phyloP scores from a whole-genome alignment of 2,329 filamentous ascomycete species.

The Aspergillus tubingensis region DNA sequence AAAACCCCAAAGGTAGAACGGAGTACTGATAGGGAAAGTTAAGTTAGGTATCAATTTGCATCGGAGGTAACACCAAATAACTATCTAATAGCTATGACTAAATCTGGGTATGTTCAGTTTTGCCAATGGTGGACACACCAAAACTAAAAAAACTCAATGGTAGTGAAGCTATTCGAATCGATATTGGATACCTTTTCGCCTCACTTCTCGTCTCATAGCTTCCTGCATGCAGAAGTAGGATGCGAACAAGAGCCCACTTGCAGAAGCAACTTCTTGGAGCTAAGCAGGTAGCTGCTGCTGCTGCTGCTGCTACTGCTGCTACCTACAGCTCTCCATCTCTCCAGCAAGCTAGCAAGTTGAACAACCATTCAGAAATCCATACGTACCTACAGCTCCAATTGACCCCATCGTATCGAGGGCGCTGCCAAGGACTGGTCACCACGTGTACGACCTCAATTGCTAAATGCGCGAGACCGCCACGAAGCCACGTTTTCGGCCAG shows the following conservation, averaged over 20 bases:
- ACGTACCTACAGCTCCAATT: background rate
- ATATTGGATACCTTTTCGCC: background rate
- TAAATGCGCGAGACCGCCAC: background rate
- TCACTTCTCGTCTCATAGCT: background rate
- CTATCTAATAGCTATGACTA: background rate
- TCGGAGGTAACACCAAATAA: background rate
- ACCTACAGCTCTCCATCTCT: background rate
- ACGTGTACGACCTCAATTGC: constrained; percentile 1
- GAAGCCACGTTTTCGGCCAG: constrained; percentile 8
- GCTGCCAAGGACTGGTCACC: background rate
- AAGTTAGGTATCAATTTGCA: background rate
- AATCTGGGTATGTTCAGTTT: background rate
- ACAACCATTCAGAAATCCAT: too few species aligned
- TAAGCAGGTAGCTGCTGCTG: background rate
- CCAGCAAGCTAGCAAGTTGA: background rate
- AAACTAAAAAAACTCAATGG: background rate
- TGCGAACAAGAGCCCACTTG: constrained; percentile 3
- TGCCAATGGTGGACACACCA: background rate
- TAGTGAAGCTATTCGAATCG: background rate
- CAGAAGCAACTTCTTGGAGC: background rate
- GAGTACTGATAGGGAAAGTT: background rate
- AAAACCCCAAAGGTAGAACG: background rate
- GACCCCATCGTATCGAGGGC: background rate
- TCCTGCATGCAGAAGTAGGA: background rate
- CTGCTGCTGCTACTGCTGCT: background rate